Evolutionary conservation across 345 rosid genomes (phyloP), one percentile per base, ranked within the genome.

Genomic region (Arabis hirsuta): DNA sequence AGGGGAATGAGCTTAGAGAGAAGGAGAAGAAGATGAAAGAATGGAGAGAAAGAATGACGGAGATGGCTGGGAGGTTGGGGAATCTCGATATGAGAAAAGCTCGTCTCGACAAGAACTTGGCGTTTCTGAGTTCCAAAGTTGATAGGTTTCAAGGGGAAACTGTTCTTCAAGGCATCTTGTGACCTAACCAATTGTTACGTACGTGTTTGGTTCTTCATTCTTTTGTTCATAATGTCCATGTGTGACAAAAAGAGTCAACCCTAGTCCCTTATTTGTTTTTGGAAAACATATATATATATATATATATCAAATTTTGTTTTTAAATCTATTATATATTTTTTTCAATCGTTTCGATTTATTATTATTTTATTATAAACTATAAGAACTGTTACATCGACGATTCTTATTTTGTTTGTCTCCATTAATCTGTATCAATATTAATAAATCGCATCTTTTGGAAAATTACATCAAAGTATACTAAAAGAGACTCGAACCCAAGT

Each of bases 51-150:
- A 61, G 26, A 52, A 12, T 39, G 42, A 74, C 78, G 9, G 74
- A 52, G 45, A 75, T 61, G 43, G 74, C 74, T 44, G 65, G 74
- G 38, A 68, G 45, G 36, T 9, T 76, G 13, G 75, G 75, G 14
- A 51, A 43, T 55, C 6, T 76, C 1, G 51, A 69, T 13, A 55
- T 62, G 75, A 69, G 59, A 62, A 69, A 69, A 55, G 54, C 20
- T 1, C 71, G 66, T 19, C 74, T 69, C 5, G 48, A 69, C 47
- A 70, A 76, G 54, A 69, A 60, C 46, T 76, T 76, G 42, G 54
- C 29, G 71, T 76, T 69, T 69, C 71, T 76, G 42, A 76, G 60
- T 45, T 63, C 75, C 32, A 76, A 69, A 16, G 75, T 69, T 41
- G 71, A 69, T 24, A 63, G 63, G 66, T 69, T 76, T 69, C 71